These are phyloP conservation scores for Linum lewisii DNA, from an alignment of 345 rosid genomes.

Conservation along the genomic window DNA sequence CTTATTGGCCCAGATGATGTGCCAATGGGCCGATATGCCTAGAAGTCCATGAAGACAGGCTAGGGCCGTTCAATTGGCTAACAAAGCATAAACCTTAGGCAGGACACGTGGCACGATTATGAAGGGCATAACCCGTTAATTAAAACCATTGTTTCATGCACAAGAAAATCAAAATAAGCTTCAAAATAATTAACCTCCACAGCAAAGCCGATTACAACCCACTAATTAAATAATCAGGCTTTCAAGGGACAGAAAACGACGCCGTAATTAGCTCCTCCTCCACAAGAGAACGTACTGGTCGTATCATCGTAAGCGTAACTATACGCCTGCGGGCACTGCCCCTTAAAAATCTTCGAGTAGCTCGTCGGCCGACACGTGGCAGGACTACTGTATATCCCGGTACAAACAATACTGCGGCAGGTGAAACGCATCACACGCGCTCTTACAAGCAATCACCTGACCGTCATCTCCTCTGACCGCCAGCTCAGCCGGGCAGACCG, in stretches of 20 bases:
- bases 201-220: not conserved
- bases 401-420: slow-evolving; percentile 33
- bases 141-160: no score
- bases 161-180: no score
- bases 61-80: no score
- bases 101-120: no score
- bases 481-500: slow-evolving; percentile 22
- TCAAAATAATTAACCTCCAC: not conserved
- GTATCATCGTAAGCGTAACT: slow-evolving; percentile 30
- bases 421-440: slow-evolving; percentile 24
- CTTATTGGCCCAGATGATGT: no score
- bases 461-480: slow-evolving; percentile 18
- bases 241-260: slow-evolving; percentile 22
- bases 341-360: slow-evolving; percentile 23
- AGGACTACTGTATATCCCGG: slow-evolving; percentile 9
- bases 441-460: slow-evolving; percentile 26
- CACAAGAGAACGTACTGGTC: slow-evolving; percentile 20
- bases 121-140: no score
- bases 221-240: no score
- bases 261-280: slow-evolving; percentile 13
- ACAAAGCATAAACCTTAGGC: no score
- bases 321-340: slow-evolving; percentile 21
- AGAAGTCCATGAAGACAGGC: no score
- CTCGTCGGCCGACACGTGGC: slow-evolving; percentile 16
- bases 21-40: no score